A percentile compares a stretch with the other conserved stretches of the same genome.
Evolutionary conservation across 768 basidiomycete species (phyloP).

Genomic region (Hortiboletus campestris): DNA sequence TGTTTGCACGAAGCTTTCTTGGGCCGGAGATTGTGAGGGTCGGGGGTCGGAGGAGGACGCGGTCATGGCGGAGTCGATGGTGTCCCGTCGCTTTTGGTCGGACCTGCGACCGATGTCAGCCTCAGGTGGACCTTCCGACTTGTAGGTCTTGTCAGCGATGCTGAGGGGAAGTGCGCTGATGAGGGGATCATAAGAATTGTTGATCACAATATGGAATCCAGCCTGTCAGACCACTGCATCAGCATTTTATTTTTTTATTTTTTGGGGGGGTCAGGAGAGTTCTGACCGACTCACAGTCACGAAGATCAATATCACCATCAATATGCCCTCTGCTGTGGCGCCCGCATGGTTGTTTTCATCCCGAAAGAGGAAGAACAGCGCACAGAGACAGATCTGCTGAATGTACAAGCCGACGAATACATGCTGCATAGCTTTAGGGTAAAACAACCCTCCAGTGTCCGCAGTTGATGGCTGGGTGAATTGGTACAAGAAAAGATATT

Average conservation of each 20-base stretch:
- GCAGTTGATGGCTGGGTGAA: slow-evolving; percentile 63
- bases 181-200: slow-evolving; percentile 79
- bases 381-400: slow-evolving; percentile 79
- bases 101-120: slow-evolving; percentile 1
- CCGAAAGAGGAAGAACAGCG: slow-evolving; percentile 86
- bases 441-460: slow-evolving; percentile 94
- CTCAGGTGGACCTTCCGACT: slow-evolving; percentile 13
- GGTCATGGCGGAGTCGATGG: slow-evolving; percentile 3
- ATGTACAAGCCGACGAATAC: slow-evolving; percentile 93
- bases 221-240: slow-evolving; percentile 31
- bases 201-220: slow-evolving; percentile 71
- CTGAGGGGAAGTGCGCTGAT: slow-evolving; percentile 72
- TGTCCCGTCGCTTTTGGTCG: slow-evolving; percentile 16
- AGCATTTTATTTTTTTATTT: background rate
- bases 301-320: slow-evolving; percentile 84
- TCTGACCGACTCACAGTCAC: slow-evolving; percentile 67
- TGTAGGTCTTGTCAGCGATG: slow-evolving; percentile 67
- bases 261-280: too few relatives aligned
- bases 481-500: slow-evolving; percentile 82
- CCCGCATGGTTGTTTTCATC: slow-evolving; percentile 50
- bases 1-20: background rate
- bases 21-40: background rate
- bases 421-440: slow-evolving; percentile 92
- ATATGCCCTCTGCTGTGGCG: slow-evolving; percentile 69
- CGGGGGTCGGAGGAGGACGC: slow-evolving; percentile 7